Evolutionary conservation across 768 basidiomycete species (phyloP).

Genomic region (Daedaleopsis nitida): DNA sequence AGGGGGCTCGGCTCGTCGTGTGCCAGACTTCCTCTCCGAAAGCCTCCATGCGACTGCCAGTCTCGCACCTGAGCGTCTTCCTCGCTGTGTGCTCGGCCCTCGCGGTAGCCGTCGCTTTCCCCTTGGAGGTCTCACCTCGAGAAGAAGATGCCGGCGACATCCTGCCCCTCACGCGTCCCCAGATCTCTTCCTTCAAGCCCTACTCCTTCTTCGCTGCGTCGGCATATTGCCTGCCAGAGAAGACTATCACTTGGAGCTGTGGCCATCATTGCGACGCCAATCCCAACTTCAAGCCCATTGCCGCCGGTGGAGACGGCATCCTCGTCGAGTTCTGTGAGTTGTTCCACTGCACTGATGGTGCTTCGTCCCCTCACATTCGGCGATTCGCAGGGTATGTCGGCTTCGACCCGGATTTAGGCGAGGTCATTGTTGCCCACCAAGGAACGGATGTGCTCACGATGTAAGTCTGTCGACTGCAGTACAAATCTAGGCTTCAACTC

Average conservation of each 20-base stretch:
- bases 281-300: constrained; percentile 47
- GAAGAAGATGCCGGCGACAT: neutral
- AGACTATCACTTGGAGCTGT: constrained; percentile 32
- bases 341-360: too few relatives aligned
- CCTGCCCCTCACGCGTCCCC: neutral
- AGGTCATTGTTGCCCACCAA: constrained; percentile 40
- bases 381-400: constrained; percentile 50
- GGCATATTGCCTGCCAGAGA: constrained; percentile 33
- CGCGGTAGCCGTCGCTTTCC: neutral
- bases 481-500: neutral
- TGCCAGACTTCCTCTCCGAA: too few relatives aligned
- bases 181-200: constrained; percentile 31
- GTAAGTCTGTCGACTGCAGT: constrained; percentile 18
- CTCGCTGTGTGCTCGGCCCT: neutral
- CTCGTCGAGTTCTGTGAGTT: constrained; percentile 43
- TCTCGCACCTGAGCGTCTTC: neutral
- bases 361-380: neutral
- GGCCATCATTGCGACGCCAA: constrained; percentile 48
- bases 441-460: constrained; percentile 36
- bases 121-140: neutral
- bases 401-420: constrained; percentile 42
- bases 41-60: neutral
- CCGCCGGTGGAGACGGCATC: constrained; percentile 49
- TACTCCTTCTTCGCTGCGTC: constrained; percentile 35
- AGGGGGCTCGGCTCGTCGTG: neutral